These are phyloP conservation scores for Paspalum vaginatum DNA, from an alignment of 176 grass and related monocot genomes.

Conservation along the genomic window DNA sequence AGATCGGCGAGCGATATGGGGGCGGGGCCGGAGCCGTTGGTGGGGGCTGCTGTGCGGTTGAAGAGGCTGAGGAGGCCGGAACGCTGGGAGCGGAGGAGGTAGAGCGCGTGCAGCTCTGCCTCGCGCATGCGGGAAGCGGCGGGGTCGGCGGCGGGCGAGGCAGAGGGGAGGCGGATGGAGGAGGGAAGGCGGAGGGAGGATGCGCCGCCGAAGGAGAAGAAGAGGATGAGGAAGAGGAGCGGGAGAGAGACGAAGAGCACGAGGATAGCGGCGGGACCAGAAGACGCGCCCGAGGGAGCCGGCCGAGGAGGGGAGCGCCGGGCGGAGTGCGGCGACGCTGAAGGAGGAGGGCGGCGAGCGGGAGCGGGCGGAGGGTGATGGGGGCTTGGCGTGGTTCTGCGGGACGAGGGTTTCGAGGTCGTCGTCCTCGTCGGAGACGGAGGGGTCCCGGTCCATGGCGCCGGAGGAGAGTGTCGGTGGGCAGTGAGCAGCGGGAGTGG, in stretches of 20 bases:
- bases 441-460: slow-evolving; percentile 60
- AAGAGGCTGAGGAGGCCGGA: slow-evolving; percentile 65
- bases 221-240: slow-evolving; percentile 66
- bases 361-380: slow-evolving; percentile 25
- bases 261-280: slow-evolving; percentile 66
- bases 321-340: slow-evolving; percentile 31
- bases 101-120: slow-evolving; percentile 79
- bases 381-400: slow-evolving; percentile 67
- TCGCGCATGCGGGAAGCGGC: slow-evolving; percentile 72
- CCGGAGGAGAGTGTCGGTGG: slow-evolving; percentile 39
- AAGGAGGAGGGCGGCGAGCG: slow-evolving; percentile 34
- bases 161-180: slow-evolving; percentile 55
- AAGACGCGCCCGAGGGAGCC: slow-evolving; percentile 43
- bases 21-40: slow-evolving; percentile 30
- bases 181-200: slow-evolving; percentile 56
- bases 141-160: slow-evolving; percentile 33
- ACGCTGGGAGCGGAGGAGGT: slow-evolving; percentile 80
- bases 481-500: slow-evolving; percentile 17
- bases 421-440: slow-evolving; percentile 84
- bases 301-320: slow-evolving; percentile 42
- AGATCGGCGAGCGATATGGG: slow-evolving; percentile 57
- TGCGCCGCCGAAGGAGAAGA: slow-evolving; percentile 65
- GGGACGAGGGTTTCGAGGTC: slow-evolving; percentile 80
- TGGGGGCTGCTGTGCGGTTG: slow-evolving; percentile 50
- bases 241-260: slow-evolving; percentile 61